phyloP scores from a whole-genome alignment of 805 yeast species.

The Gaillardinia entomophila region DNA sequence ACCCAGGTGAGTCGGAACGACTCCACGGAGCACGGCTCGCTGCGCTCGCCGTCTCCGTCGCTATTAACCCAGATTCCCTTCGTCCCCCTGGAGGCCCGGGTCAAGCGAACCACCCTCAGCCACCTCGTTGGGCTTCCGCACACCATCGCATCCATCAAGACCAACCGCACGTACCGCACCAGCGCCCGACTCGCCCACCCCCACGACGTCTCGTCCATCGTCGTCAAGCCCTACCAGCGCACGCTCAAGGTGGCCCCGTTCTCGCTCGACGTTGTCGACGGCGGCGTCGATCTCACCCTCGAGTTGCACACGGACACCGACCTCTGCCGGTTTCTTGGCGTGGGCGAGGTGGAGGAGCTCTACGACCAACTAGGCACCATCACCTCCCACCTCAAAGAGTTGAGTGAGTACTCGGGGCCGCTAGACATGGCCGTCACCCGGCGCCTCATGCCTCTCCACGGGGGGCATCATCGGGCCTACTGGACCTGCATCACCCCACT shows the following conservation, averaged over 20 bases:
- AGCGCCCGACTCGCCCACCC: not conserved
- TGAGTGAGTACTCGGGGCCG: constrained; percentile 2
- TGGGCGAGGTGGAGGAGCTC: constrained; percentile 10
- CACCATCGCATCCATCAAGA: constrained; percentile 3
- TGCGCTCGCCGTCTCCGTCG: too few relatives aligned
- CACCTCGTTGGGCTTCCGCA: constrained; percentile 2
- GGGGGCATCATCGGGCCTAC: constrained; percentile 5
- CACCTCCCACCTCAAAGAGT: not conserved
- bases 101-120: not conserved
- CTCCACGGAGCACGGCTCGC: not conserved
- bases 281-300: not conserved
- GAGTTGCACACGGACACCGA: constrained; percentile 7
- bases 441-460: not conserved
- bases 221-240: constrained; percentile 9
- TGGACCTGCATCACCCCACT: constrained; percentile 6
- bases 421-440: constrained; percentile 1
- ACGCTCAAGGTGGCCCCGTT: constrained; percentile 9
- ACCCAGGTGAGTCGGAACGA: too few relatives aligned
- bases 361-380: constrained; percentile 3
- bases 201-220: not conserved
- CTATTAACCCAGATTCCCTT: not conserved
- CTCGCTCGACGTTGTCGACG: constrained; percentile 1
- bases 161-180: constrained; percentile 3
- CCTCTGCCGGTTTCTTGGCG: constrained; percentile 7
- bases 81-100: not conserved